Base-by-base conservation (phyloP, 148 eudicot genomes). In the Rhododendron henanense region DNA sequence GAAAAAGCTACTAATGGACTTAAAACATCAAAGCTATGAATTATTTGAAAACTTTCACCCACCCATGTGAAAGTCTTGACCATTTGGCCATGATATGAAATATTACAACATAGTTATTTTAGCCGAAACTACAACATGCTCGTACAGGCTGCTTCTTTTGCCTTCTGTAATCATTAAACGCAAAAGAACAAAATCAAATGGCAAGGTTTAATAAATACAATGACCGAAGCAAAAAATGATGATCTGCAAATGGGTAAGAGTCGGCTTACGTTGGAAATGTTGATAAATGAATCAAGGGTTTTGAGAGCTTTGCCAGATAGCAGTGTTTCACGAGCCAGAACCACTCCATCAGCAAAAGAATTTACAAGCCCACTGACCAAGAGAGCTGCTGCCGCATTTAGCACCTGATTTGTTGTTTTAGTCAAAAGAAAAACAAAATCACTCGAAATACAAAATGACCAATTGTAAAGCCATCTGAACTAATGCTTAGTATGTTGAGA, bases 381-480 rank as follows among this genome's bases (percentile, higher is more conserved):
- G 33, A 97, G 95, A 10, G 99, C 95, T 45, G 98, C 98, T 23
- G 98, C 96, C 45, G 99, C 98, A 86, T 97, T 97, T 82, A 97
- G 89, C 50, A 93, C 91, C 99, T 97, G 90, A 86, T 78, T 67
- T 74, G 69, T 71, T 25, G 45, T 48, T 81, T 59, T 0, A 11
- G 65, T 50, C 71, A 84, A 16, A 75, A 45, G 74, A 71, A 31
- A 16, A 75, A 45, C 61, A 71, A 31, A 44, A 44, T 37, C 19
- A 35, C 16, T 14, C 9, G 21, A 74, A 74, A 9, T 69, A 28
- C 11, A 23, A 37, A 37, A 35, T 33, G 45, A 35, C 45, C 45
- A 35, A 15, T 14, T 2, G 19, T 4, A 33, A 35, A 16, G n/a
- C 3, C 44, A 11, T 16, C 1, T 69, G 75, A 69, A 69, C 37